A percentile compares a stretch with the other conserved stretches of the same genome.
Conservation (phyloP, 2,329 filamentous ascomycete genomes). For the Ascomycota sp. region DNA sequence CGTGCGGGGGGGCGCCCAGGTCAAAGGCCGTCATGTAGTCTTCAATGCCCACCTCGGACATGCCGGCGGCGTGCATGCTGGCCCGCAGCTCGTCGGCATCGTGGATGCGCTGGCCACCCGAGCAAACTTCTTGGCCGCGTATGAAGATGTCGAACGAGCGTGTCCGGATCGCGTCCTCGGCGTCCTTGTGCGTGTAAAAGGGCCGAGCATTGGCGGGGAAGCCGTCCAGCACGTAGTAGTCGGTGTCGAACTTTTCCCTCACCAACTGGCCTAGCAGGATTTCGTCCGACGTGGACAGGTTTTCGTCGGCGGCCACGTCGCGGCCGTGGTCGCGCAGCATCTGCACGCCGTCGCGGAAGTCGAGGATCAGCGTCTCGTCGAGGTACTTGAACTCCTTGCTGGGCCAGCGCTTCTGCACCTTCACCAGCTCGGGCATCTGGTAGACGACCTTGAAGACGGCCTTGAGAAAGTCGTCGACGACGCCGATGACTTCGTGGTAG, state of each 20-base stretch:
- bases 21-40: constrained; percentile 82
- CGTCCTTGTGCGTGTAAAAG: constrained; percentile 80
- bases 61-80: constrained; percentile 56
- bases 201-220: constrained; percentile 70
- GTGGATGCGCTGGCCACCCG: constrained; percentile 84
- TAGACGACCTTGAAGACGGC: constrained; percentile 32
- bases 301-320: constrained; percentile 64
- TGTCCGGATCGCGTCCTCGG: constrained; percentile 49
- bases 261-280: constrained; percentile 69
- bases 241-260: constrained; percentile 69
- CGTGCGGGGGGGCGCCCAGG: constrained; percentile 74
- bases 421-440: constrained; percentile 45
- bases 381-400: constrained; percentile 74
- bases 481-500: constrained; percentile 69
- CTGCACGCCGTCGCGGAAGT: constrained; percentile 59
- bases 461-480: constrained; percentile 68
- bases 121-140: constrained; percentile 79
- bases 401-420: constrained; percentile 67
- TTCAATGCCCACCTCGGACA: constrained; percentile 66
- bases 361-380: constrained; percentile 63
- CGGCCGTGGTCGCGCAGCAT: constrained; percentile 72
- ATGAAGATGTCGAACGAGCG: constrained; percentile 95
- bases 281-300: constrained; percentile 70
- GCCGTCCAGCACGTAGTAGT: constrained; percentile 89
- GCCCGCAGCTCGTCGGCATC: constrained; percentile 52